phyloP scores from a whole-genome alignment of 331 rosid species.

The Saraca asoca region DNA sequence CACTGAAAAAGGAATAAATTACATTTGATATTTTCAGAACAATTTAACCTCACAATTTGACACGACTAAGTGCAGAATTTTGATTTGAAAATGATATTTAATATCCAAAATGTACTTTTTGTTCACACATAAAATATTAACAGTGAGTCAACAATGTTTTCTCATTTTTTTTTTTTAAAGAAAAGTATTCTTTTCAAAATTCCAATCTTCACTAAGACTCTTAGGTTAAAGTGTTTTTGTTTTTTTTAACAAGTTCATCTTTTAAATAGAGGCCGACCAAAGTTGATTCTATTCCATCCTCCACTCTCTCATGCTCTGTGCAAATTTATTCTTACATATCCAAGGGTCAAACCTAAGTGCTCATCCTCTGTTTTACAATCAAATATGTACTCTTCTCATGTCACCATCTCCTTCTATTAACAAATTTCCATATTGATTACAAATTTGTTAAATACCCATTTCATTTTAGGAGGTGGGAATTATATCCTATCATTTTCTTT shows the following conservation, averaged over 20 bases:
- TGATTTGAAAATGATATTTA: slow-evolving; percentile 41
- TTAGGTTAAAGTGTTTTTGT: slow-evolving; percentile 28
- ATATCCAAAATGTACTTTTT: slow-evolving; percentile 26
- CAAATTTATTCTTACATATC: slow-evolving; percentile 36
- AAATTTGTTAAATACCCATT: no score
- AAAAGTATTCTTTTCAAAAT: slow-evolving; percentile 33
- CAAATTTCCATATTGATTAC: no score
- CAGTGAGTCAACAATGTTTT: slow-evolving; percentile 43
- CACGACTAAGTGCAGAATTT: slow-evolving; percentile 39
- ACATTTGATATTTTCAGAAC: no score
- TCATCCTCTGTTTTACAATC: not conserved
- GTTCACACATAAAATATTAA: slow-evolving; percentile 31
- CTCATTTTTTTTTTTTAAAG: slow-evolving; percentile 9
- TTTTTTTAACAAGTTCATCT: slow-evolving; percentile 41
- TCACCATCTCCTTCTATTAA: no score
- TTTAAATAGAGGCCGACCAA: slow-evolving; percentile 86
- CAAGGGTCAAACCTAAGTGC: slow-evolving; percentile 39
- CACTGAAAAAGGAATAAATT: not conserved
- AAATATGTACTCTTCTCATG: no score
- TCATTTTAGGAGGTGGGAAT: no score
- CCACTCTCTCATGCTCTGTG: slow-evolving; percentile 64
- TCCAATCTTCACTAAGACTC: slow-evolving; percentile 59
- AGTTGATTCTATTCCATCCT: slow-evolving; percentile 79
- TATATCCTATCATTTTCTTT: no score
- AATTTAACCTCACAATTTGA: not conserved